These are phyloP conservation scores for Podosphaera leucotricha DNA, from an alignment of 2,329 filamentous ascomycete genomes.

Conservation along the genomic window DNA sequence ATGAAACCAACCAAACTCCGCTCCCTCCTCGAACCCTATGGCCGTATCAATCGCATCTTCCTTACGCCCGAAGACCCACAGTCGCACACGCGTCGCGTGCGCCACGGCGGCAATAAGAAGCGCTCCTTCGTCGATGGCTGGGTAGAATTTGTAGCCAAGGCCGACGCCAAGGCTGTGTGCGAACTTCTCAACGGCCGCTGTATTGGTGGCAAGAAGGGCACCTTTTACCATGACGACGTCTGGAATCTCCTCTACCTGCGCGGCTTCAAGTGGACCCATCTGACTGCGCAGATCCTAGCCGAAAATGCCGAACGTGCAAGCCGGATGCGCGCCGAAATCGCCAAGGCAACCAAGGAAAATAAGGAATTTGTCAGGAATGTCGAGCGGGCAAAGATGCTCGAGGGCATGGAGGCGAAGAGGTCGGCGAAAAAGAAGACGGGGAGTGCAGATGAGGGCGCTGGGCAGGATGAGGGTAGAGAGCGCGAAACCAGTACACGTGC, in stretches of 20 bases:
- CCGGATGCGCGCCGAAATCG: slow-evolving; percentile 55
- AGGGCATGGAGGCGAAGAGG: slow-evolving; percentile 43
- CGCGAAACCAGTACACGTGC: slow-evolving; percentile 10
- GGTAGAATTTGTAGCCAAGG: slow-evolving; percentile 60
- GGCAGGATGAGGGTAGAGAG: slow-evolving; percentile 10
- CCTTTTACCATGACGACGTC: slow-evolving; percentile 65
- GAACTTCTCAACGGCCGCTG: slow-evolving; percentile 54
- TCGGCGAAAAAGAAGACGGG: slow-evolving; percentile 22
- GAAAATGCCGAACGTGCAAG: slow-evolving; percentile 62
- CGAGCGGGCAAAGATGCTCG: slow-evolving; percentile 56
- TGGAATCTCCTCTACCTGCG: slow-evolving; percentile 67
- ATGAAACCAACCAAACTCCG: slow-evolving; percentile 67
- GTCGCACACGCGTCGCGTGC: slow-evolving; percentile 40
- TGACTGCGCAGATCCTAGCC: slow-evolving; percentile 55
- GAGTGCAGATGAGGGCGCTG: no score
- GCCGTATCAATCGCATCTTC: slow-evolving; percentile 54
- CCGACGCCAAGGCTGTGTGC: slow-evolving; percentile 52
- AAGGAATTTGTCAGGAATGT: slow-evolving; percentile 60
- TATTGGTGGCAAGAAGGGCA: slow-evolving; percentile 65
- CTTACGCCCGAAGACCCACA: slow-evolving; percentile 51
- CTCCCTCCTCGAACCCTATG: slow-evolving; percentile 51
- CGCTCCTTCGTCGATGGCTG: slow-evolving; percentile 63
- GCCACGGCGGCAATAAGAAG: slow-evolving; percentile 62
- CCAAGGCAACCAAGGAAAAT: slow-evolving; percentile 54
- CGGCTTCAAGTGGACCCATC: slow-evolving; percentile 58